Evolutionary conservation across 169 alveolate species (phyloP).

Genomic region (Plasmodium cynomolgi): DNA sequence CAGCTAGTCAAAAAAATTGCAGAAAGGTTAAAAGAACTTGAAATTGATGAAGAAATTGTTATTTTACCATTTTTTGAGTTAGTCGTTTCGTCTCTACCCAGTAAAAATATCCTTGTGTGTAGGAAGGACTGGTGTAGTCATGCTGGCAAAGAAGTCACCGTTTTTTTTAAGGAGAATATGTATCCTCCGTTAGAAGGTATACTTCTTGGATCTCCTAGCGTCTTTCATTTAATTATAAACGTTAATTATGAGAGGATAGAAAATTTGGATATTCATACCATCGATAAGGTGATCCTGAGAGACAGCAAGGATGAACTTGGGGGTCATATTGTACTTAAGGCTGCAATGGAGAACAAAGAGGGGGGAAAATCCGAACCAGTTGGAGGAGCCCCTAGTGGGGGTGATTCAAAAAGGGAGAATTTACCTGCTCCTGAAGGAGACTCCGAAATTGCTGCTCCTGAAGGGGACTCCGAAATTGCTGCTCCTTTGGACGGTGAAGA

Average conservation of each 20-base stretch:
- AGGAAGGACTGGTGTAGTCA: slow-evolving; percentile 83
- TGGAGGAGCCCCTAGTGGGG: not conserved
- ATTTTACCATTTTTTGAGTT: slow-evolving; percentile 69
- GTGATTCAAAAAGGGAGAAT: not conserved
- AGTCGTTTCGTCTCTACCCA: slow-evolving; percentile 16
- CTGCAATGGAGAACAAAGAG: not conserved
- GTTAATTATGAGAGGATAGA: slow-evolving; percentile 54
- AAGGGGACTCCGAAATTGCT: not conserved
- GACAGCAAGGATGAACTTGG: slow-evolving; percentile 7
- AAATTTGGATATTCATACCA: not conserved
- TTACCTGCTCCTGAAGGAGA: not conserved
- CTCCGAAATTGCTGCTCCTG: not conserved
- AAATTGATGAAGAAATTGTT: slow-evolving; percentile 64
- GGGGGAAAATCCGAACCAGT: not conserved
- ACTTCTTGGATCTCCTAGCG: slow-evolving; percentile 80
- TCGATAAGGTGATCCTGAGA: slow-evolving; percentile 33
- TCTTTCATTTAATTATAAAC: slow-evolving; percentile 72
- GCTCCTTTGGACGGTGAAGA: not conserved
- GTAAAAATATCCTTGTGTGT: slow-evolving; percentile 68
- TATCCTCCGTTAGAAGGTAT: slow-evolving; percentile 71
- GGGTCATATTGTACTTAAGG: slow-evolving; percentile 12
- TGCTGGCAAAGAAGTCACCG: slow-evolving; percentile 76
- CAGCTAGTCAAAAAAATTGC: slow-evolving; percentile 63
- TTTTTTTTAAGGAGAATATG: slow-evolving; percentile 76
- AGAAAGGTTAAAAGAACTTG: slow-evolving; percentile 62